Base-by-base conservation (phyloP, 352 stramenopile genomes). In the Proteromonas lacertae region DNA sequence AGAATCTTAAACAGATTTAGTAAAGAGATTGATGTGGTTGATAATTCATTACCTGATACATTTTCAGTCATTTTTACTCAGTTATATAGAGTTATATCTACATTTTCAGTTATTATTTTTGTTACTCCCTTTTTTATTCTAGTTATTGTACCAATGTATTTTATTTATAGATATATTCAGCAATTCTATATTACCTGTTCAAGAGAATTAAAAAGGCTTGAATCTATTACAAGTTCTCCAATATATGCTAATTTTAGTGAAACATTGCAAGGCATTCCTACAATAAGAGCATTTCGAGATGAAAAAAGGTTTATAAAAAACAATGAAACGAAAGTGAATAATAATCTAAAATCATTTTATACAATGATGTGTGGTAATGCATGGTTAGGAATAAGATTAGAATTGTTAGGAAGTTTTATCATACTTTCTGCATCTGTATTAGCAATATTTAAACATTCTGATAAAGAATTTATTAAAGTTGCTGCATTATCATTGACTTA, bases 161-260 rank as follows among this genome's bases (percentile, higher is more conserved):
- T 16, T 22, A 36, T 38, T 10, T 46, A 26, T 29, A 23, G 13
- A 20, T 17, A 2, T 29, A 9, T 30, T 32, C 4, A 23, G 14
- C 5, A 13, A 5, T 7, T 3, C 3, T 41, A 37, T 16, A 41
- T 41, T 21, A 18, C 2, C 19, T 35, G 22, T 17, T 19, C 29
- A 21, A 34, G 29, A n/a, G 37, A 41, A 20, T 52, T 94, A 2
- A 87, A 94, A 56, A 64, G 82, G 29, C 59, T 94, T 21, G 83
- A 97, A 46, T 82, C 73, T 3, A 66, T 92, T 16, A 64, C 56
- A 10, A 48, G 66, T 23, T 74, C 56, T 21, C 70, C 72, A 10
- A 69, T 88, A 14, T 82, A 70, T 54, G 55, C 61, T 6, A 61
- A 72, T 50, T 53, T 84, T 18, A 59, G 44, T 38, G 65, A 84